phyloP scores from a whole-genome alignment of 179 eudicot genomes.

The Silene noctiflora region DNA sequence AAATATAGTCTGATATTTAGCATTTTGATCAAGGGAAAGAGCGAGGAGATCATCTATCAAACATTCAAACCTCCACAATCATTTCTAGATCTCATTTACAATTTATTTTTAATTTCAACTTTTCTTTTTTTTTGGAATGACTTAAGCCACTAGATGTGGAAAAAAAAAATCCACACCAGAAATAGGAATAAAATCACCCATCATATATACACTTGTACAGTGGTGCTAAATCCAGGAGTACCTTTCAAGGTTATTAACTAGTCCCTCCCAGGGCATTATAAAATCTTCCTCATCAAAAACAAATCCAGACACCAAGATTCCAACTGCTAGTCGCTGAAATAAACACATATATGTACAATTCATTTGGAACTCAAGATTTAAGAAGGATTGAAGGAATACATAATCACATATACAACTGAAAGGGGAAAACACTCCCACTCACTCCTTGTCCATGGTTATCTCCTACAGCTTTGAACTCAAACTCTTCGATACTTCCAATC shows the following conservation, averaged over 20 bases:
- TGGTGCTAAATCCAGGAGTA: conserved; percentile 22
- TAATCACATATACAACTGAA: neutral
- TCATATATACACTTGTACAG: neutral
- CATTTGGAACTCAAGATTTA: conserved; percentile 7
- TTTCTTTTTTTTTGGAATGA: neutral
- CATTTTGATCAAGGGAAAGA: neutral
- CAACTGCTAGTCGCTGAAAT: conserved; percentile 88
- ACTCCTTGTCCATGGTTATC: conserved; percentile 95
- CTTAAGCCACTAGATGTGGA: neutral
- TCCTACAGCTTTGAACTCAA: conserved; percentile 85
- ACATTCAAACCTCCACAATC: neutral
- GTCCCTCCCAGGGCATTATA: conserved; percentile 88
- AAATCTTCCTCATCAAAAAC: conserved; percentile 81
- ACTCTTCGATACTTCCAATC: conserved; percentile 81
- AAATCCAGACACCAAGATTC: conserved; percentile 79
- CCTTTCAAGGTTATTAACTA: conserved; percentile 76
- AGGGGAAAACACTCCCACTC: conserved; percentile 35
- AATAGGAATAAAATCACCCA: neutral
- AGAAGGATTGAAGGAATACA: conserved; percentile 8
- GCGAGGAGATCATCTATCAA: neutral
- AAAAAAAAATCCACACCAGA: neutral
- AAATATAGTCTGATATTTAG: neutral
- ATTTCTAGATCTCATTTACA: neutral
- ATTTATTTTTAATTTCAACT: neutral
- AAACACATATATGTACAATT: conserved; percentile 24